A percentile compares a stretch with the other conserved stretches of the same genome.
Evolutionary conservation across 202 grass and related monocot genomes (phyloP).

Genomic region (Elaeis oleifera): DNA sequence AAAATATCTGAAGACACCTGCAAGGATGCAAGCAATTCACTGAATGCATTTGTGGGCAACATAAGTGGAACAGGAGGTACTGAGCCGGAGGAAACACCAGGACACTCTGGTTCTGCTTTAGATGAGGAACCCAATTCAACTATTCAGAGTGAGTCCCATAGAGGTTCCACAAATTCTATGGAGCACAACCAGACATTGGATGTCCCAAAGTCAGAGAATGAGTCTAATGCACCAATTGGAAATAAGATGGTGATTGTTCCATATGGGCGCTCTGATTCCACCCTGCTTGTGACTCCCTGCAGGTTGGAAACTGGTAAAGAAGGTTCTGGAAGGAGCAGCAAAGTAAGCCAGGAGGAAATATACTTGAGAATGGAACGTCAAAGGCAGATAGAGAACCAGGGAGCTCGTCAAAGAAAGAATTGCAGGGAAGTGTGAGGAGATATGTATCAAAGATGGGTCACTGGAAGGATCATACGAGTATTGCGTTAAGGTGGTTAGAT

Average conservation of each 20-base stretch:
- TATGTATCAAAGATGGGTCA: too few species aligned
- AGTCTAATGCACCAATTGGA: neutral
- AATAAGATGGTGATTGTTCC: slow-evolving; percentile 3
- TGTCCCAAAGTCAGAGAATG: neutral
- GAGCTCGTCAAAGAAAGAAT: neutral
- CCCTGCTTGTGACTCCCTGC: neutral
- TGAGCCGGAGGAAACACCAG: neutral
- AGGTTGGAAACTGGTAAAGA: too few species aligned
- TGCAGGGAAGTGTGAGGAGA: neutral
- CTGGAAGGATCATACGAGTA: neutral
- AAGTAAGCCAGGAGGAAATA: neutral
- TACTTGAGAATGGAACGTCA: neutral
- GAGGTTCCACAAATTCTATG: neutral
- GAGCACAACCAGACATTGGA: slow-evolving; percentile 3
- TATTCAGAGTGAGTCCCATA: neutral
- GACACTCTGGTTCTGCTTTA: neutral
- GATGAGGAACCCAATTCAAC: slow-evolving; percentile 2
- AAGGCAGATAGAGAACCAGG: neutral
- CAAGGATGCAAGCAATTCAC: too few species aligned
- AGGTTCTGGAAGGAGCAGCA: too few species aligned
- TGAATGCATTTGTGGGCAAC: too few species aligned
- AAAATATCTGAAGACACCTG: too few species aligned
- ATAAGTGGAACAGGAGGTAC: neutral
- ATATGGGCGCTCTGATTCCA: neutral
- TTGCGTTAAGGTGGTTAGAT: slow-evolving; percentile 1